A percentile compares a stretch with the other conserved stretches of the same genome.
These are phyloP conservation scores for Phytophthora citrophthora DNA, from an alignment of 352 stramenopile genomes.

Conservation along the genomic window DNA sequence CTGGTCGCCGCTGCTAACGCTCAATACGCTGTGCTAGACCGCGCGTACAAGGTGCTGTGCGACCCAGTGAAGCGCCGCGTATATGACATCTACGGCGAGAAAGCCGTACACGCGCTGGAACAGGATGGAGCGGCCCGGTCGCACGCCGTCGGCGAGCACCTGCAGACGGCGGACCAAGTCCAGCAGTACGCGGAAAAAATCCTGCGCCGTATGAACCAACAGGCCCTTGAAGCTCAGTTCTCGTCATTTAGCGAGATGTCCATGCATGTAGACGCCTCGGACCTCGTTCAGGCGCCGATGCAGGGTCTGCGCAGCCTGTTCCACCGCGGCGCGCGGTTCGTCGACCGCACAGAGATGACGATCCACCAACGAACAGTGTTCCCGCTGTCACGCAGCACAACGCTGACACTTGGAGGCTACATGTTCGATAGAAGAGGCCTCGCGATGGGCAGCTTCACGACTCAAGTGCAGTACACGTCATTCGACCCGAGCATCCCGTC, in stretches of 20 bases:
- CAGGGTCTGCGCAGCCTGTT: constrained; percentile 58
- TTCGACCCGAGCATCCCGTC: constrained; percentile 68
- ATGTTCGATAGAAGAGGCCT: constrained; percentile 84
- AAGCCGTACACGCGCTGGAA: constrained; percentile 70
- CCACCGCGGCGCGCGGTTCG: constrained; percentile 47
- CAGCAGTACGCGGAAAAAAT: constrained; percentile 63
- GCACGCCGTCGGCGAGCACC: constrained; percentile 47
- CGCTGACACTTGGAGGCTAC: constrained; percentile 78
- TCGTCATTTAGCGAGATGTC: constrained; percentile 83
- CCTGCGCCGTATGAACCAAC: constrained; percentile 69
- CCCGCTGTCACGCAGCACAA: constrained; percentile 59
- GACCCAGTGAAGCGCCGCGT: constrained; percentile 69
- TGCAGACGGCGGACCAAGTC: constrained; percentile 55
- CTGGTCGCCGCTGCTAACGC: constrained; percentile 72
- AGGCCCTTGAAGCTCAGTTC: constrained; percentile 78
- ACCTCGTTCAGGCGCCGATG: constrained; percentile 73
- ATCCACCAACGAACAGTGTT: constrained; percentile 82
- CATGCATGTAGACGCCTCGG: constrained; percentile 80
- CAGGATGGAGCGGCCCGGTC: constrained; percentile 48
- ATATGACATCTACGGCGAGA: constrained; percentile 84
- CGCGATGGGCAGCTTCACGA: constrained; percentile 74
- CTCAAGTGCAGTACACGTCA: constrained; percentile 69
- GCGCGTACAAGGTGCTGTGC: constrained; percentile 84
- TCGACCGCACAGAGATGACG: constrained; percentile 79
- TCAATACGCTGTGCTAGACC: constrained; percentile 81